Conservation (phyloP, 805 yeast genomes). For the Candida tammaniensis region DNA sequence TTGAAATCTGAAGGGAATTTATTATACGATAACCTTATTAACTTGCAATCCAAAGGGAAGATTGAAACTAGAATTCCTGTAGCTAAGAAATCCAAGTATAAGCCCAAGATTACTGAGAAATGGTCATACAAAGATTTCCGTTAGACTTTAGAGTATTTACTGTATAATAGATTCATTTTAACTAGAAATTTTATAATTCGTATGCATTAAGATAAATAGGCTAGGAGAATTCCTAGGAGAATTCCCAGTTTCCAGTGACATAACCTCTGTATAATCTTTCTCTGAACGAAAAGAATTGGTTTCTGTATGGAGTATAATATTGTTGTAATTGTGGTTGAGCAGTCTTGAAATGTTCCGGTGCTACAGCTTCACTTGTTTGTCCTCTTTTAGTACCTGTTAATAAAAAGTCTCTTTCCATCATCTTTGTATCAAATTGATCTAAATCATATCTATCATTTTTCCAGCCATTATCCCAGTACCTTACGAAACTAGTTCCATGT, state of each 20-base stretch:
- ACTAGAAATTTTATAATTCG: neutral
- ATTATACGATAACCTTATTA: slow-evolving; percentile 76
- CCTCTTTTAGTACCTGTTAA: slow-evolving; percentile 74
- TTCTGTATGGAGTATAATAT: slow-evolving; percentile 47
- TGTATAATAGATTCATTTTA: too few species aligned
- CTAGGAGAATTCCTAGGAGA: too few species aligned
- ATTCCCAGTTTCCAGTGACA: slow-evolving; percentile 45
- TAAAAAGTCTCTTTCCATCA: slow-evolving; percentile 72
- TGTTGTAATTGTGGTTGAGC: slow-evolving; percentile 27
- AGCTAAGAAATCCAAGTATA: slow-evolving; percentile 61
- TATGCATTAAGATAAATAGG: slow-evolving; percentile 9
- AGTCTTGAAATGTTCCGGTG: slow-evolving; percentile 78
- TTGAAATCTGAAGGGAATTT: slow-evolving; percentile 89
- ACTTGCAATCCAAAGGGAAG: slow-evolving; percentile 79
- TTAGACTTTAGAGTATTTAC: too few species aligned
- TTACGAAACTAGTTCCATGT: slow-evolving; percentile 42
- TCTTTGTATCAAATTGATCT: slow-evolving; percentile 42
- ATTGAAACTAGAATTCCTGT: slow-evolving; percentile 80
- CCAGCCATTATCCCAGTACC: slow-evolving; percentile 51
- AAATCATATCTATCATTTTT: slow-evolving; percentile 44
- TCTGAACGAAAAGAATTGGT: slow-evolving; percentile 44
- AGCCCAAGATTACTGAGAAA: slow-evolving; percentile 80
- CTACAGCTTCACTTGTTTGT: slow-evolving; percentile 61
- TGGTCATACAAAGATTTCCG: slow-evolving; percentile 91
- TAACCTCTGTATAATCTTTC: slow-evolving; percentile 48